A percentile compares a stretch with the other conserved stretches of the same genome.
Conservation (phyloP, 768 basidiomycete genomes). For the Collybia sp. region DNA sequence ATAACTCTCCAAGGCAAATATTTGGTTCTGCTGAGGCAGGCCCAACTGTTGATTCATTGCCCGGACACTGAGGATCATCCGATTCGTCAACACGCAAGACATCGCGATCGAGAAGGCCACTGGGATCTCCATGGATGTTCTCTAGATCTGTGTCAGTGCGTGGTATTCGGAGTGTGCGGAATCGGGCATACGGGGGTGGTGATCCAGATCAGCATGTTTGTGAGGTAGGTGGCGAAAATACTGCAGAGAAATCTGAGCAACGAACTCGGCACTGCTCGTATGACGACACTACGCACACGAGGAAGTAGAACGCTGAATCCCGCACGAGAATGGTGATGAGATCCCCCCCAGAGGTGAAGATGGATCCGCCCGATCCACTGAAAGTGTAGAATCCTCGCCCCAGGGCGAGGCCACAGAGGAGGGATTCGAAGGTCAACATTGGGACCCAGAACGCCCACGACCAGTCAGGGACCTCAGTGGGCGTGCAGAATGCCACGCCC, state of each 20-base stretch:
- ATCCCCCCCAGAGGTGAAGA: constrained; percentile 36
- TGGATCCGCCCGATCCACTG: constrained; percentile 23
- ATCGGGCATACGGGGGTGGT: too few relatives aligned
- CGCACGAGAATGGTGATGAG: constrained; percentile 49
- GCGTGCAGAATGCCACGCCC: constrained; percentile 49
- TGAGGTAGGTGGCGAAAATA: too few relatives aligned
- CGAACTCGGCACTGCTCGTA: too few relatives aligned
- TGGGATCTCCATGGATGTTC: constrained; percentile 44
- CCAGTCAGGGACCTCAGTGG: constrained; percentile 28
- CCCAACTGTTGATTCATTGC: constrained; percentile 26
- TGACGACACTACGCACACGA: too few relatives aligned
- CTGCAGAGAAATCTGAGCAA: too few relatives aligned
- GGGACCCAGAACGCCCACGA: constrained; percentile 63
- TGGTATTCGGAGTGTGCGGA: too few relatives aligned
- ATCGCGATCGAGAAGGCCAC: constrained; percentile 56
- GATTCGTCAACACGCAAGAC: constrained; percentile 53
- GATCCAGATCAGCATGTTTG: too few relatives aligned
- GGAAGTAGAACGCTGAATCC: constrained; percentile 53
- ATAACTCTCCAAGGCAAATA: too few relatives aligned
- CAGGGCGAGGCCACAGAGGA: constrained; percentile 49
- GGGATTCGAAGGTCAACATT: constrained; percentile 45
- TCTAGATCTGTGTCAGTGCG: too few relatives aligned
- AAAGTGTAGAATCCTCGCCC: constrained; percentile 43
- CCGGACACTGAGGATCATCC: constrained; percentile 53
- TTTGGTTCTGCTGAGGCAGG: constrained; percentile 1